These are phyloP conservation scores for Lepidium africanum DNA, from an alignment of 345 rosid genomes.

Conservation along the genomic window DNA sequence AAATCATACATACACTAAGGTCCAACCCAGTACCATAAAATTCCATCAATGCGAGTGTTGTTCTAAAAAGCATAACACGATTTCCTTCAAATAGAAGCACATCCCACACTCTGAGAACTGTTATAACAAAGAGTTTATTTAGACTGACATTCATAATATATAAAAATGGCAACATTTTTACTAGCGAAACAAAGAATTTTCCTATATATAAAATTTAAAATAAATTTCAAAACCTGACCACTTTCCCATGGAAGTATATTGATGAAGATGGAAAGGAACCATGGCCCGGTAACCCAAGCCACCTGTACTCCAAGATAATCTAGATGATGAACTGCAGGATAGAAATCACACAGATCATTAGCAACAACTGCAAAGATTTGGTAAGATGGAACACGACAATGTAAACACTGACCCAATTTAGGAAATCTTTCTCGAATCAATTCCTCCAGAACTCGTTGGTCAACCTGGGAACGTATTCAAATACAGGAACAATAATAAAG, in stretches of 20 bases:
- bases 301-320: constrained; percentile 96
- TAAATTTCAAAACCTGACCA: constrained; percentile 73
- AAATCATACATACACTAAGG: neutral
- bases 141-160: neutral
- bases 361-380: neutral
- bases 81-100: constrained; percentile 95
- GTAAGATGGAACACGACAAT: neutral
- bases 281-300: constrained; percentile 95
- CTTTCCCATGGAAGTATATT: constrained; percentile 99
- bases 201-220: neutral
- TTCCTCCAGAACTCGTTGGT: constrained; percentile 93
- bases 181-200: neutral
- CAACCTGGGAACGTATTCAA: constrained; percentile 57
- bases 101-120: constrained; percentile 99
- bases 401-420: constrained; percentile 62
- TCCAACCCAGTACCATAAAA: constrained; percentile 74
- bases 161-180: neutral
- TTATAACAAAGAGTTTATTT: neutral
- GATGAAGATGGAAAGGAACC: constrained; percentile 99
- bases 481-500: neutral
- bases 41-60: constrained; percentile 95
- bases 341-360: constrained; percentile 21
- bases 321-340: constrained; percentile 79
- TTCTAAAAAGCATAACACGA: constrained; percentile 91
- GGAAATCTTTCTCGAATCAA: constrained; percentile 91